Percentiles rank a stretch among this genome's conserved stretches.
Conservation (phyloP, 352 stramenopile genomes). For the Phytophthora litchii region DNA sequence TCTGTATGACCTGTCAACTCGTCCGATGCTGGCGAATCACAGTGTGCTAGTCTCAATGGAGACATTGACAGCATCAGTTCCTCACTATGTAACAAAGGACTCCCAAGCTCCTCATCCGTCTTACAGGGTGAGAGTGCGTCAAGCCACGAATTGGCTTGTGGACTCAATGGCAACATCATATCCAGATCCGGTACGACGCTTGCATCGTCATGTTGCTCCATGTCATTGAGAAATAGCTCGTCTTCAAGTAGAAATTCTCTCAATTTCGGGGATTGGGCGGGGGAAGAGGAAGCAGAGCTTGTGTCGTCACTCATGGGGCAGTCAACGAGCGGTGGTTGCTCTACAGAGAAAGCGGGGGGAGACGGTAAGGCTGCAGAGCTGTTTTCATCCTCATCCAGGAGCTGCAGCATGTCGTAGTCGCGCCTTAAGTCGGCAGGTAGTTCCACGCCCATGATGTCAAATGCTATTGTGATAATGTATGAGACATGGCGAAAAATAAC, state of each 20-base stretch:
- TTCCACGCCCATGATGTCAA: slow-evolving; percentile 29
- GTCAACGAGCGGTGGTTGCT: slow-evolving; percentile 12
- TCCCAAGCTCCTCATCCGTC: slow-evolving; percentile 37
- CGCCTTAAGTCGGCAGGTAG: slow-evolving; percentile 37
- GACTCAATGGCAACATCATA: slow-evolving; percentile 51
- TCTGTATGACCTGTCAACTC: slow-evolving; percentile 3
- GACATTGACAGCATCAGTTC: slow-evolving; percentile 15
- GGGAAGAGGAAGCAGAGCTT: background rate
- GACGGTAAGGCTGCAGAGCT: background rate
- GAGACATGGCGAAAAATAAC: background rate
- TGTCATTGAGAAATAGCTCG: slow-evolving; percentile 32
- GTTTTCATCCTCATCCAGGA: slow-evolving; percentile 34
- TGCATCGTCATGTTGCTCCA: slow-evolving; percentile 23
- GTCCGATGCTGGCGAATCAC: slow-evolving; percentile 25
- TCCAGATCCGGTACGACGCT: slow-evolving; percentile 48
- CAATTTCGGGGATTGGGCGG: slow-evolving; percentile 2
- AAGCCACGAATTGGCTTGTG: slow-evolving; percentile 27
- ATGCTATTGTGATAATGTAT: no score
- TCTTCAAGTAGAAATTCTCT: slow-evolving; percentile 51
- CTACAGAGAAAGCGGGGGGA: background rate
- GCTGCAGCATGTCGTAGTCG: slow-evolving; percentile 47
- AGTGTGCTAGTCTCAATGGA: slow-evolving; percentile 27
- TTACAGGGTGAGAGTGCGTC: slow-evolving; percentile 32
- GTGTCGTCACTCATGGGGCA: slow-evolving; percentile 17
- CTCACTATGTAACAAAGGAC: slow-evolving; percentile 15